A percentile compares a stretch with the other conserved stretches of the same genome.
These are phyloP conservation scores for Colletotrichum somersetense DNA, from an alignment of 2,329 filamentous ascomycete species.

Conservation along the genomic window DNA sequence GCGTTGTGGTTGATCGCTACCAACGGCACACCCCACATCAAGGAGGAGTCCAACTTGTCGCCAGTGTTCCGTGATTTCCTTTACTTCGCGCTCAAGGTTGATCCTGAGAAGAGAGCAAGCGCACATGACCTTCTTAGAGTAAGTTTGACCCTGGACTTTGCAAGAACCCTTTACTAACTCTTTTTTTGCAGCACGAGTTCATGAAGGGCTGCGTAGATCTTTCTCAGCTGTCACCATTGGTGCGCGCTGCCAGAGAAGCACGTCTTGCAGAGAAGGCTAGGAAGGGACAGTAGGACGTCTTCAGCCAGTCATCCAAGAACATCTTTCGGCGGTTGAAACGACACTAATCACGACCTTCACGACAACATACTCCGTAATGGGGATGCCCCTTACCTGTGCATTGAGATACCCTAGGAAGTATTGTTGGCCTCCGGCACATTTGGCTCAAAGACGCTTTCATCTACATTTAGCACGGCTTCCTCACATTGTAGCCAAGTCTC, in stretches of 20 bases:
- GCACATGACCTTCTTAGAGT: slow-evolving; percentile 94
- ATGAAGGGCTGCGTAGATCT: slow-evolving; percentile 82
- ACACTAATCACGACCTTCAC: slow-evolving; percentile 39
- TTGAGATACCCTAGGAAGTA: slow-evolving; percentile 39
- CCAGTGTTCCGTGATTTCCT: slow-evolving; percentile 91
- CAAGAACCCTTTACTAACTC: background rate
- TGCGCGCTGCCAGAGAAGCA: slow-evolving; percentile 86
- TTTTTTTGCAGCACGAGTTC: slow-evolving; percentile 75
- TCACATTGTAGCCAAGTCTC: background rate
- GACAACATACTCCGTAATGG: slow-evolving; percentile 31
- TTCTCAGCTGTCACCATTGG: slow-evolving; percentile 84
- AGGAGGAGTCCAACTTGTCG: slow-evolving; percentile 88
- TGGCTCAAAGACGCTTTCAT: slow-evolving; percentile 22
- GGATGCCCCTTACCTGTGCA: slow-evolving; percentile 36
- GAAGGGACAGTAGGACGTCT: slow-evolving; percentile 63
- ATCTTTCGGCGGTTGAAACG: slow-evolving; percentile 39
- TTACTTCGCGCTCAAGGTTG: slow-evolving; percentile 92
- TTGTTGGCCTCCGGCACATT: slow-evolving; percentile 34
- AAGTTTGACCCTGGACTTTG: slow-evolving; percentile 54
- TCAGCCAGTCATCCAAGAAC: slow-evolving; percentile 29
- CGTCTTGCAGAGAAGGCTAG: slow-evolving; percentile 86
- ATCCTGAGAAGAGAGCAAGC: slow-evolving; percentile 95
- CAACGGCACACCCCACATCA: slow-evolving; percentile 94
- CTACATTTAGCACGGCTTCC: slow-evolving; percentile 2
- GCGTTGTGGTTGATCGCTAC: slow-evolving; percentile 97